Conservation (phyloP, 192 early-diverging fungal genomes). For the Backusella macrospora region DNA sequence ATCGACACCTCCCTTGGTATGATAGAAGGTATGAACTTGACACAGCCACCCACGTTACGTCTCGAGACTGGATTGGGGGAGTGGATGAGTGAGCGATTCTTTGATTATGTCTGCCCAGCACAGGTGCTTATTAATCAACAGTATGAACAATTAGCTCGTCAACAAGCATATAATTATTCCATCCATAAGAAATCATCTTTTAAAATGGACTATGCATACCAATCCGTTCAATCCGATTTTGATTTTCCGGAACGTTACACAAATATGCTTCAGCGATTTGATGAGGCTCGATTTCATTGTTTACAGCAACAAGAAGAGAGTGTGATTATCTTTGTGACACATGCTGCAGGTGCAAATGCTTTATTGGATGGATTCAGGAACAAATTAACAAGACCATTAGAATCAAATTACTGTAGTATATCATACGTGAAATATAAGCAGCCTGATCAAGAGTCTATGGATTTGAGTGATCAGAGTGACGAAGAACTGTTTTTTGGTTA, state of each 20-base stretch:
- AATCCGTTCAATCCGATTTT: constrained; percentile 24
- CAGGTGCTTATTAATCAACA: constrained; percentile 23
- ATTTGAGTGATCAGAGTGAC: constrained; percentile 24
- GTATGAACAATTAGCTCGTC: constrained; percentile 32
- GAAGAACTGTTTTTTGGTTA: constrained; percentile 8
- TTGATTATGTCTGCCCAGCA: constrained; percentile 38
- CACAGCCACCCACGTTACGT: constrained; percentile 20
- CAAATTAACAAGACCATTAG: constrained; percentile 21
- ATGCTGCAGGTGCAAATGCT: constrained; percentile 42
- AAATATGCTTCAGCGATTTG: constrained; percentile 38
- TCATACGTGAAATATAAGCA: constrained; percentile 5
- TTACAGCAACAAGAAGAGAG: background rate
- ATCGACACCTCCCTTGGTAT: constrained; percentile 40
- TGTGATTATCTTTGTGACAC: constrained; percentile 37
- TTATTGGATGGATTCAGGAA: constrained; percentile 36
- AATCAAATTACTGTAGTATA: constrained; percentile 28
- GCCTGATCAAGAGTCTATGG: background rate
- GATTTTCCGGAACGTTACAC: constrained; percentile 36
- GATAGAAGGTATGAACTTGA: constrained; percentile 23
- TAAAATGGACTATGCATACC: constrained; percentile 26
- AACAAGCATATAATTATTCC: constrained; percentile 27
- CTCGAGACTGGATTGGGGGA: constrained; percentile 40
- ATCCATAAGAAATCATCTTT: constrained; percentile 8
- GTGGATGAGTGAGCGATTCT: constrained; percentile 44
- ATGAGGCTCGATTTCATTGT: constrained; percentile 20